Evolutionary conservation across 2,329 filamentous ascomycete genomes (phyloP), one percentile per base, ranked within the genome.

Genomic region (Fusarium foetens): DNA sequence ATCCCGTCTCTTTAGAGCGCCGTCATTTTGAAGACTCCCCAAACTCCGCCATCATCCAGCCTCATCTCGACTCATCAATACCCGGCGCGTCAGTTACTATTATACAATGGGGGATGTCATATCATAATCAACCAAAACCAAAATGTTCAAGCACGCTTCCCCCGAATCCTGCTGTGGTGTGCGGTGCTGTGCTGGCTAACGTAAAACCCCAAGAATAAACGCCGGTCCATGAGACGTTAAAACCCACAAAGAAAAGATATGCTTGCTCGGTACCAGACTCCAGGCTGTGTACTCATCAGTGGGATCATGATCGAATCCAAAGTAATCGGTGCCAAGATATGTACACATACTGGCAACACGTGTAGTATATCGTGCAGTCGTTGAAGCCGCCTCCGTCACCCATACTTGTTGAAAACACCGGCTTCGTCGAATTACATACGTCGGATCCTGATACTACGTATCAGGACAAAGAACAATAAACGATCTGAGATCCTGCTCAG

Each of bases 401-500:
- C 23, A 49, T 63, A 60, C 64, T 63, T 68, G 64, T 55, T 65
- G 63, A 52, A 64, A 63, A 53, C 48, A 25, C 48, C 54, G 49
- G 59, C 53, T 59, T 71, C 43, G 41, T 69, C 39, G 49, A 65
- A 49, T 51, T 43, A 64, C 63, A 63, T 54, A 52, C 65, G 53
- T 42, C 33, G n/a, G 38, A 54, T 59, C 45, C 42, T 57, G 63
- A 35, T 42, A 39, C 29, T 21, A 42, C 16, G n/a, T 25, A 59
- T 29, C 49, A 58, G 31, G 16, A 58, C n/a, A 29, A 52, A 63
- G 59, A 69, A 69, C 42, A 64, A 68, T 69, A 61, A 57, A 51
- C 58, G 49, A 49, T 52, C 51, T 58, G 57, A 59, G 63, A 76
- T 72, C 67, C 70, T 61, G 66, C 63, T 77, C 74, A 82, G 52